A percentile compares a stretch with the other conserved stretches of the same genome.
These are phyloP conservation scores for Flaveria robusta DNA, from an alignment of 129 eudicot genomes.

Conservation along the genomic window DNA sequence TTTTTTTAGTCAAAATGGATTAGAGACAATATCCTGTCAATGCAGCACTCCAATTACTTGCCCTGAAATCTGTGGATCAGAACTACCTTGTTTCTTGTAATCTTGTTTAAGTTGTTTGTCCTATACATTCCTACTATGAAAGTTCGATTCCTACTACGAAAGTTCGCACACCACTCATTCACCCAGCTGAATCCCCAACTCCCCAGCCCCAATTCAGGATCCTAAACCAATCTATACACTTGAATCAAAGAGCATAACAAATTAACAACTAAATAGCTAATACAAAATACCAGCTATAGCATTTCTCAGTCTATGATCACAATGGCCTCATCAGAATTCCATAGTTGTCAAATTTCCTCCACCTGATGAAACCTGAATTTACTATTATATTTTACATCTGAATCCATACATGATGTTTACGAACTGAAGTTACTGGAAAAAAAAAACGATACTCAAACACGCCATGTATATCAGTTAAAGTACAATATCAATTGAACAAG, in stretches of 20 bases:
- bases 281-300: not conserved
- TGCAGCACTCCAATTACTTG: not conserved
- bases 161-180: constrained; percentile 4
- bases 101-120: not conserved
- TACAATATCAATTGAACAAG: constrained; percentile 4
- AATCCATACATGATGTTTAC: not conserved
- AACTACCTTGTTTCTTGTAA: not conserved
- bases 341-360: not conserved
- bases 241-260: not conserved
- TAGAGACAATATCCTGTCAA: not conserved
- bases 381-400: not conserved
- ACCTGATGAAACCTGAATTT: constrained; percentile 12
- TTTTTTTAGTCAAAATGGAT: not conserved
- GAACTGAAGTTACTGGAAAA: not conserved
- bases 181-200: not conserved
- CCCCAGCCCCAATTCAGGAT: not conserved
- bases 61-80: not conserved
- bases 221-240: not conserved
- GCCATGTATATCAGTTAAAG: not conserved
- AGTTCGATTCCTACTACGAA: too few species aligned
- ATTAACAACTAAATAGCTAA: too few species aligned
- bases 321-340: too few species aligned
- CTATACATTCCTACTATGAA: constrained; percentile 1
- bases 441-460: constrained; percentile 7
- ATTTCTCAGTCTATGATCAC: too few species aligned